phyloP scores from a whole-genome alignment of 2,329 filamentous ascomycete species.

The Acephala macrosclerotiorum region DNA sequence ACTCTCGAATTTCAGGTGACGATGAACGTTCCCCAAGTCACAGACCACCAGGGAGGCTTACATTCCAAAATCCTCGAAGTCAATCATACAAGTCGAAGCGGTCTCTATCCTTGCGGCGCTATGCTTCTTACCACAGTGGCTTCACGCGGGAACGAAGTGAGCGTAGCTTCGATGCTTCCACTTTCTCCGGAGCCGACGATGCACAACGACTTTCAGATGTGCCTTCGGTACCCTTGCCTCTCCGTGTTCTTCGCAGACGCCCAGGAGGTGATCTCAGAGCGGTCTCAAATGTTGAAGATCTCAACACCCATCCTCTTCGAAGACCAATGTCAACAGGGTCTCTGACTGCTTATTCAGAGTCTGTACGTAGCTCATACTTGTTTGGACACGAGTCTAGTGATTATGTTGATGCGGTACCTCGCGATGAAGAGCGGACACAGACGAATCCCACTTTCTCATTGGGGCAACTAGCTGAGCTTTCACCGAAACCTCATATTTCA shows the following conservation, averaged over 20 bases:
- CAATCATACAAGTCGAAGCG: constrained; percentile 53
- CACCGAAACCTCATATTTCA: constrained; percentile 56
- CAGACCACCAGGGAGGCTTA: constrained; percentile 32
- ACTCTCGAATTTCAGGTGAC: constrained; percentile 35
- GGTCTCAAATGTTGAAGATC: constrained; percentile 69
- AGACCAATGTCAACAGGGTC: constrained; percentile 66
- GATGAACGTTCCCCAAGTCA: constrained; percentile 36
- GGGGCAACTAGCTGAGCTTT: constrained; percentile 62
- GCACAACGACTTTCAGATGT: constrained; percentile 54
- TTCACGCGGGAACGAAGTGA: constrained; percentile 57
- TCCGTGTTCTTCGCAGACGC: constrained; percentile 71
- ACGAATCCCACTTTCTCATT: constrained; percentile 61
- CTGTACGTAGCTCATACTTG: constrained; percentile 64
- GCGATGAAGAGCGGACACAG: constrained; percentile 48
- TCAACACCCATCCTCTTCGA: constrained; percentile 57
- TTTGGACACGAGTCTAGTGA: constrained; percentile 48
- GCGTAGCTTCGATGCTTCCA: constrained; percentile 68
- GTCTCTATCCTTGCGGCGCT: constrained; percentile 61
- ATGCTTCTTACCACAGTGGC: constrained; percentile 67
- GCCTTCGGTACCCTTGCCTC: constrained; percentile 57
- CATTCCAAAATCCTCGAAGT: constrained; percentile 29
- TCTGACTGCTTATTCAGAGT: constrained; percentile 66
- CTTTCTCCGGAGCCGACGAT: constrained; percentile 62
- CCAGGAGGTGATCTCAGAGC: constrained; percentile 79
- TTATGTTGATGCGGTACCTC: constrained; percentile 53